phyloP scores from a whole-genome alignment of 257 asterid species.

The Solanum piurae region DNA sequence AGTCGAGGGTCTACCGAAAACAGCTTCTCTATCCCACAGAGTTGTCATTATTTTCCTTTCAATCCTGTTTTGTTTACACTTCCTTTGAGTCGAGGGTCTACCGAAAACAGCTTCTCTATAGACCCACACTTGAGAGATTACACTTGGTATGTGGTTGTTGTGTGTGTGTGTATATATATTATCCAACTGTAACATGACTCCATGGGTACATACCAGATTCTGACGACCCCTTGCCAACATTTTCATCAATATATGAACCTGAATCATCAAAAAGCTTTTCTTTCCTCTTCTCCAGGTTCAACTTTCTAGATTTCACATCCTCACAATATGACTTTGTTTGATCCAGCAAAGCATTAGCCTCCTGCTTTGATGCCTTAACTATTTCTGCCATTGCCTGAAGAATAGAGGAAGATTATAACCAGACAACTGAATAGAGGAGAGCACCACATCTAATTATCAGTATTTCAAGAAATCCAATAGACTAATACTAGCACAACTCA shows the following conservation, averaged over 20 bases:
- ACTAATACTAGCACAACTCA: background rate
- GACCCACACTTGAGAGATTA: background rate
- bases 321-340: conserved; percentile 47
- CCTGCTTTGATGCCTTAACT: conserved; percentile 60
- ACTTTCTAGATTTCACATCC: conserved; percentile 26
- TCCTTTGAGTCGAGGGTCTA: background rate
- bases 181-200: background rate
- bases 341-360: conserved; percentile 58
- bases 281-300: conserved; percentile 25
- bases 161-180: background rate
- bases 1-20: background rate
- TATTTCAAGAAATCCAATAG: background rate
- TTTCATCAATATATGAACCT: conserved; percentile 11
- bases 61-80: background rate
- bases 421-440: background rate
- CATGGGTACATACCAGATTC: conserved; percentile 23
- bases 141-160: background rate
- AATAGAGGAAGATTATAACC: background rate
- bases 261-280: conserved; percentile 14
- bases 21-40: background rate
- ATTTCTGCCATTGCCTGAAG: conserved; percentile 82
- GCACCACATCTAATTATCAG: background rate
- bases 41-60: background rate
- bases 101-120: background rate
- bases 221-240: conserved; percentile 6